A percentile compares a stretch with the other conserved stretches of the same genome.
These are phyloP conservation scores for Ilyonectria destructans DNA, from an alignment of 2,329 filamentous ascomycete species.

Conservation along the genomic window DNA sequence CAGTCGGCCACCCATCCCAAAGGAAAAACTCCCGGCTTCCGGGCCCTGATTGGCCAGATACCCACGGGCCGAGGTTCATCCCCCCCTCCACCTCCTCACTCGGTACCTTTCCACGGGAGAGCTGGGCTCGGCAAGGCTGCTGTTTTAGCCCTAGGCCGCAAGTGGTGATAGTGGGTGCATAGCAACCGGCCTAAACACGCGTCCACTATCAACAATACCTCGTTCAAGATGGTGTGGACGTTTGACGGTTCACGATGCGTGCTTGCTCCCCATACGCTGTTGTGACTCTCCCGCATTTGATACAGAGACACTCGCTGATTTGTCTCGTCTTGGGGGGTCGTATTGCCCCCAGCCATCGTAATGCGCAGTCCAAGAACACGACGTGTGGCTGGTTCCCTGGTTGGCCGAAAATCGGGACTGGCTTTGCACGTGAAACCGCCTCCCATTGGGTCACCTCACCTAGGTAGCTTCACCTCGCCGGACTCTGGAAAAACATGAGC, in stretches of 20 bases:
- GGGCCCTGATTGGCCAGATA: conserved; percentile 18
- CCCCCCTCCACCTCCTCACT: conserved; percentile 5
- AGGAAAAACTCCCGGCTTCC: conserved; percentile 10
- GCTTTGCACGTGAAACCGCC: conserved; percentile 40
- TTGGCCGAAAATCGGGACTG: conserved; percentile 8
- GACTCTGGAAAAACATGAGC: conserved; percentile 21
- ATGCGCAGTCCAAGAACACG: background rate
- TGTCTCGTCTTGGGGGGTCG: background rate
- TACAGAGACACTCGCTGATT: background rate
- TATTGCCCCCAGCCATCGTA: background rate
- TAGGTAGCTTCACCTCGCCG: conserved; percentile 4
- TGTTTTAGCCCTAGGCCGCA: conserved; percentile 14
- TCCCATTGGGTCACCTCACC: conserved; percentile 19
- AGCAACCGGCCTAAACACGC: conserved; percentile 24
- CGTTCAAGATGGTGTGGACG: background rate
- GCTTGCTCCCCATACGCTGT: background rate
- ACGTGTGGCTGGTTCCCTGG: conserved; percentile 18
- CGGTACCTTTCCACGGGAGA: conserved; percentile 25
- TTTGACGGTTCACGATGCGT: background rate
- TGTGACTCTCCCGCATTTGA: background rate
- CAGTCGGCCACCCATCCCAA: conserved; percentile 14
- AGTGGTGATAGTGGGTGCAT: conserved; percentile 27
- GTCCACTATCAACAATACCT: conserved; percentile 22
- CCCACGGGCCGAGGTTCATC: conserved; percentile 29
- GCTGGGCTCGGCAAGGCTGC: conserved; percentile 16